Percentiles rank a stretch among this genome's conserved stretches.
Evolutionary conservation across 192 early-diverging fungal genomes (phyloP).

Genomic region (Umbelopsis vinacea): DNA sequence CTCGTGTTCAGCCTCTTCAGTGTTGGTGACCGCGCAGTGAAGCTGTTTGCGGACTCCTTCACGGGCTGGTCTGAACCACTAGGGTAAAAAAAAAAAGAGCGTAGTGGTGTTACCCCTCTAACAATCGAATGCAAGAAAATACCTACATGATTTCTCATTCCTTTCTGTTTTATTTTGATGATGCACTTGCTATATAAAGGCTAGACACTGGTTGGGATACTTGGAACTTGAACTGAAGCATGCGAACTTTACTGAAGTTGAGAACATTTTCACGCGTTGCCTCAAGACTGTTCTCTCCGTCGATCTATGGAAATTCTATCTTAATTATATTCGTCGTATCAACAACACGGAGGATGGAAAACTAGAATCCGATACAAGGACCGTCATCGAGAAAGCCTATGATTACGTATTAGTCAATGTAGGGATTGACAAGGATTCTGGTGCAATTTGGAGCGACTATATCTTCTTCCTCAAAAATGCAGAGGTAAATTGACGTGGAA

Average conservation of each 20-base stretch:
- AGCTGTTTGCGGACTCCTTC: too few species aligned
- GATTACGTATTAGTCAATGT: conserved; percentile 89
- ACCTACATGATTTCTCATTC: neutral
- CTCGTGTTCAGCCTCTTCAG: too few species aligned
- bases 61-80: too few species aligned
- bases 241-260: conserved; percentile 73
- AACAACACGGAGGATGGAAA: conserved; percentile 61
- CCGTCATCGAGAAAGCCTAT: conserved; percentile 78
- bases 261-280: conserved; percentile 83
- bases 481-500: conserved; percentile 42
- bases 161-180: neutral
- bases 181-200: conserved; percentile 38
- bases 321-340: conserved; percentile 82
- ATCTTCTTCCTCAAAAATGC: conserved; percentile 76
- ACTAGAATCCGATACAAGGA: conserved; percentile 62
- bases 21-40: too few species aligned
- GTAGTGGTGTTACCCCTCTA: too few species aligned
- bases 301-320: conserved; percentile 88
- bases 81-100: too few species aligned
- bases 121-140: too few species aligned
- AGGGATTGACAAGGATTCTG: conserved; percentile 88
- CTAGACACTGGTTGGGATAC: conserved; percentile 77
- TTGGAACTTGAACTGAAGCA: conserved; percentile 83
- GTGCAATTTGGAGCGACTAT: conserved; percentile 88
- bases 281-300: conserved; percentile 82